phyloP scores from a whole-genome alignment of 2,329 filamentous ascomycete genomes.

The Ceratocystiopsis minuta region DNA sequence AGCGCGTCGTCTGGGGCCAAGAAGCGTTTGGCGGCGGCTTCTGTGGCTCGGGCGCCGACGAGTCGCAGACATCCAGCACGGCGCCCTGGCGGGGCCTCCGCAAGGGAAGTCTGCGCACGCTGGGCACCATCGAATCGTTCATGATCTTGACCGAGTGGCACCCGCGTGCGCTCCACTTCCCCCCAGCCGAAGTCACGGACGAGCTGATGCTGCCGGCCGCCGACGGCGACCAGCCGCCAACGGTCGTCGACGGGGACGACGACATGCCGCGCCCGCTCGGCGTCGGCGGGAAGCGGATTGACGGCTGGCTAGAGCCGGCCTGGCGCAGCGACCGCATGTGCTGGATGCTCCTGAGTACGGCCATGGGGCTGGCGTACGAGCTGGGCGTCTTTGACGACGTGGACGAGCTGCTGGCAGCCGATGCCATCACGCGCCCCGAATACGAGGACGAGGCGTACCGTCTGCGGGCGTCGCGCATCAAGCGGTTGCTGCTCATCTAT shows the following conservation, averaged over 20 bases:
- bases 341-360: conserved; percentile 91
- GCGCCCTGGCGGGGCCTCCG: conserved; percentile 52
- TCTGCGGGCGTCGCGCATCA: conserved; percentile 62
- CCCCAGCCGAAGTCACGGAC: conserved; percentile 57
- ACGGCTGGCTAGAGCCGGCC: conserved; percentile 90
- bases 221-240: conserved; percentile 22
- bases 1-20: conserved; percentile 86
- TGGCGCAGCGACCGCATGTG: conserved; percentile 93
- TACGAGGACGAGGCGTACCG: conserved; percentile 63
- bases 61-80: conserved; percentile 46
- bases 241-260: conserved; percentile 22
- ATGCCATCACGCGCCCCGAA: conserved; percentile 41
- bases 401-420: conserved; percentile 46
- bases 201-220: conserved; percentile 48
- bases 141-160: conserved; percentile 96
- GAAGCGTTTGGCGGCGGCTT: conserved; percentile 87
- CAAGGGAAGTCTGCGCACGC: conserved; percentile 65
- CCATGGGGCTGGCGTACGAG: conserved; percentile 78
- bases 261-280: conserved; percentile 44
- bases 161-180: conserved; percentile 84
- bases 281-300: conserved; percentile 66
- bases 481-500: conserved; percentile 75
- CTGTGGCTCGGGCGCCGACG: conserved; percentile 50
- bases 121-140: conserved; percentile 87
- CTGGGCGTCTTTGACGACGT: conserved; percentile 90